A percentile compares a stretch with the other conserved stretches of the same genome.
Conservation (phyloP, 257 asterid species). For the Cordia subcordata region DNA sequence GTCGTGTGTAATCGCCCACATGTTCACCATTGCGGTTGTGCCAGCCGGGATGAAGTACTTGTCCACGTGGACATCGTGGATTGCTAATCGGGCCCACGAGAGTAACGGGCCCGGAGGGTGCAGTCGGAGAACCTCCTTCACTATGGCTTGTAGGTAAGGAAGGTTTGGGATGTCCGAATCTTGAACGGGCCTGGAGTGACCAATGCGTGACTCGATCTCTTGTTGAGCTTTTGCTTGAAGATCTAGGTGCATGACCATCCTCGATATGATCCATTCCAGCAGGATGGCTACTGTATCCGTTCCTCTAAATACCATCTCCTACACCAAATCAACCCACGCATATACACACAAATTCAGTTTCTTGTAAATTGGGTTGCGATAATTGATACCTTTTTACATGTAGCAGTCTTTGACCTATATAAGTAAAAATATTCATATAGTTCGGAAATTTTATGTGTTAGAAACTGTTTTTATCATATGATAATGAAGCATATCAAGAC, state of each 20-base stretch:
- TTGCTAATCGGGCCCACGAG: conserved; percentile 70
- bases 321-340: neutral
- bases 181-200: conserved; percentile 15
- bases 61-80: conserved; percentile 44
- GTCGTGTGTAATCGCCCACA: conserved; percentile 77
- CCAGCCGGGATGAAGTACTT: conserved; percentile 50
- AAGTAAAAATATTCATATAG: too few relatives aligned
- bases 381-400: too few relatives aligned
- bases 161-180: conserved; percentile 44
- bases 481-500: too few relatives aligned
- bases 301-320: conserved; percentile 76
- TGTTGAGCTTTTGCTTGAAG: conserved; percentile 41
- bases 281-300: conserved; percentile 56
- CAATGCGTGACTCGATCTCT: conserved; percentile 34
- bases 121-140: conserved; percentile 47
- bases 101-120: conserved; percentile 76
- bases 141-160: conserved; percentile 48
- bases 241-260: conserved; percentile 55
- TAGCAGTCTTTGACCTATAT: too few relatives aligned
- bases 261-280: conserved; percentile 63
- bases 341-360: too few relatives aligned
- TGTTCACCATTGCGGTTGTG: conserved; percentile 71
- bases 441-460: too few relatives aligned
- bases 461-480: too few relatives aligned
- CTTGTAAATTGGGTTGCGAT: too few relatives aligned